Evolutionary conservation across 371 early-diverging fungal species (phyloP).

Genomic region (Actinomucor elegans): DNA sequence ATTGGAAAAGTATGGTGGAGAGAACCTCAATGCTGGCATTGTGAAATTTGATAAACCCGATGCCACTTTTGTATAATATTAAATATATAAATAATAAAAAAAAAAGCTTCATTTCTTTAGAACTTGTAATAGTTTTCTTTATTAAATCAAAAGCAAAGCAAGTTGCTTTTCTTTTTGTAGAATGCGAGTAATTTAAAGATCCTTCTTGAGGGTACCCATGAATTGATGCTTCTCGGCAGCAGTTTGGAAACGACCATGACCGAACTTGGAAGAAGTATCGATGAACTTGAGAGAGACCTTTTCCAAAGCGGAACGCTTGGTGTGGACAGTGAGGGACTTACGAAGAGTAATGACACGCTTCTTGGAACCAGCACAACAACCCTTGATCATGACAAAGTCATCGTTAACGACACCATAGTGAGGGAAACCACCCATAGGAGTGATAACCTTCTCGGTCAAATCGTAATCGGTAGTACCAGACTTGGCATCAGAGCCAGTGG

Average conservation of each 20-base stretch:
- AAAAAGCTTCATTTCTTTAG: neutral
- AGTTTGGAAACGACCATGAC: conserved; percentile 99
- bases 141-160: conserved; percentile 3
- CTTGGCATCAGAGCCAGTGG: conserved; percentile 84
- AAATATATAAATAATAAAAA: neutral
- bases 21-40: conserved; percentile 45
- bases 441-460: conserved; percentile 96
- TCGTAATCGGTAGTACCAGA: conserved; percentile 98
- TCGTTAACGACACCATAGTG: conserved; percentile 99
- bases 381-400: conserved; percentile 99
- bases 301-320: conserved; percentile 95
- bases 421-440: conserved; percentile 99
- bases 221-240: conserved; percentile 96
- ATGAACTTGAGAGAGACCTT: conserved; percentile 97
- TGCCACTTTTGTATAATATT: conserved; percentile 17
- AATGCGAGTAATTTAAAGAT: conserved; percentile 34
- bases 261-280: conserved; percentile 99
- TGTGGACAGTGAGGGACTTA: conserved; percentile 95
- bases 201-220: conserved; percentile 95
- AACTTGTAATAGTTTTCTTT: neutral
- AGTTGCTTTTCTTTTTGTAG: neutral
- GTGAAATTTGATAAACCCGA: conserved; percentile 41
- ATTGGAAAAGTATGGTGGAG: conserved; percentile 54
- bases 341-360: conserved; percentile 99
- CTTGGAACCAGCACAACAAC: conserved; percentile 96